These are phyloP conservation scores for Pelargonium myrrhifolium DNA, from an alignment of 441 rosid species.

Conservation along the genomic window DNA sequence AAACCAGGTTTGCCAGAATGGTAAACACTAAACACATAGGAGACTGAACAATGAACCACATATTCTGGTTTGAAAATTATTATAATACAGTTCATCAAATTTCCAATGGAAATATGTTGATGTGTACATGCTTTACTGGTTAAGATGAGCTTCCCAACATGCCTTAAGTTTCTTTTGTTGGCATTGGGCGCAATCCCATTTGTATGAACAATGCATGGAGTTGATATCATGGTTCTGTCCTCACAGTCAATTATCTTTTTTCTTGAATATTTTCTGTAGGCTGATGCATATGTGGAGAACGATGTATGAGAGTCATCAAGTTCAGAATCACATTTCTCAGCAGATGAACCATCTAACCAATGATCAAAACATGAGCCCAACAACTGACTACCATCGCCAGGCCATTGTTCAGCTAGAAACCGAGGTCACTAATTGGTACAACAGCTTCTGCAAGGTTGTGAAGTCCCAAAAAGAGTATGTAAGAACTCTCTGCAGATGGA, in stretches of 20 bases:
- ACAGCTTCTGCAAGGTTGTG: conserved; percentile 67
- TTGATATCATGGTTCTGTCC: conserved; percentile 9
- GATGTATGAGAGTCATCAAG: conserved; percentile 76
- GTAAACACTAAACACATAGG: neutral
- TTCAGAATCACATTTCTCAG: conserved; percentile 71
- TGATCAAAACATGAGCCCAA: conserved; percentile 38
- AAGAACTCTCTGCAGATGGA: conserved; percentile 62
- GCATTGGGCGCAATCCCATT: neutral
- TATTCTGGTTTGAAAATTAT: neutral
- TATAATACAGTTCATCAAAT: neutral
- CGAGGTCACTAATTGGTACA: conserved; percentile 40
- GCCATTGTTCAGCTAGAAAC: conserved; percentile 71
- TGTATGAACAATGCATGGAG: neutral
- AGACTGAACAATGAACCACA: neutral
- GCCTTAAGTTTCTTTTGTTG: neutral
- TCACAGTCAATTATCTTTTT: conserved; percentile 8
- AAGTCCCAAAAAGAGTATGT: conserved; percentile 64
- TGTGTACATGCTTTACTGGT: neutral
- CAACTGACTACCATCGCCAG: conserved; percentile 60
- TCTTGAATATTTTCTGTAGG: conserved; percentile 30
- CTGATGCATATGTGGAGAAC: conserved; percentile 66
- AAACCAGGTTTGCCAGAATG: neutral
- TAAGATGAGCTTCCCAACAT: neutral
- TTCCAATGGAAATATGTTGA: neutral
- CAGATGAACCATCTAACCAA: conserved; percentile 55